Conservation (phyloP, 192 early-diverging fungal species). For the Jimgerdemannia flammicorona region DNA sequence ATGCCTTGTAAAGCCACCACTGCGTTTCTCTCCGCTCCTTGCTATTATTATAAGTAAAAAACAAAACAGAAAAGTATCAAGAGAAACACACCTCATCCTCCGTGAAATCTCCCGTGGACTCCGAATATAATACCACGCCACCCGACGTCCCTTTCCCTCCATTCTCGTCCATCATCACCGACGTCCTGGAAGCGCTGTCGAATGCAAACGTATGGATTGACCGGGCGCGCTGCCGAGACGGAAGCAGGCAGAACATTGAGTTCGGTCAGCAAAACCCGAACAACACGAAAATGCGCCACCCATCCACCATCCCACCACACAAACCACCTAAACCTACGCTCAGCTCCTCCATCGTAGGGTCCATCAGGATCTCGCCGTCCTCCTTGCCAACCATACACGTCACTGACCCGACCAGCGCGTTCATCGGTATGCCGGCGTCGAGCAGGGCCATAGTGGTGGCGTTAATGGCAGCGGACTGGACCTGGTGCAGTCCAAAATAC, state of each 20-base stretch:
- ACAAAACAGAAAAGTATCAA: neutral
- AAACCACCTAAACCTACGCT: slow-evolving; percentile 36
- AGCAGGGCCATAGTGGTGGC: slow-evolving; percentile 80
- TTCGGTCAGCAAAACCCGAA: too few species aligned
- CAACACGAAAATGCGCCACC: neutral
- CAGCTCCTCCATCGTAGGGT: slow-evolving; percentile 76
- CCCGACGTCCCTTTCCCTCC: neutral
- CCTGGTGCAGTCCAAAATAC: slow-evolving; percentile 26
- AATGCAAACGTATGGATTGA: slow-evolving; percentile 89
- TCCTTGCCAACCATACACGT: slow-evolving; percentile 64
- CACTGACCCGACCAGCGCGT: slow-evolving; percentile 61
- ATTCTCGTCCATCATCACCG: neutral
- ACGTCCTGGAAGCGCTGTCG: slow-evolving; percentile 40
- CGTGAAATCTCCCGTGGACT: slow-evolving; percentile 73
- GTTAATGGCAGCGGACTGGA: slow-evolving; percentile 76
- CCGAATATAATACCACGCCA: slow-evolving; percentile 48
- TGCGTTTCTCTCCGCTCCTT: too few species aligned
- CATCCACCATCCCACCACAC: neutral
- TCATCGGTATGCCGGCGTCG: slow-evolving; percentile 87
- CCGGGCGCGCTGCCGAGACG: slow-evolving; percentile 39
- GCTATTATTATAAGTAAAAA: neutral
- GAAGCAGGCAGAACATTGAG: neutral
- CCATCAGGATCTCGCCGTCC: slow-evolving; percentile 58
- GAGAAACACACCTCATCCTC: slow-evolving; percentile 49
- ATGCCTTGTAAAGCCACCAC: neutral